Evolutionary conservation across 2,329 filamentous ascomycete species (phyloP), one percentile per base, ranked within the genome.

Genomic region (Bipolaris oryzae): DNA sequence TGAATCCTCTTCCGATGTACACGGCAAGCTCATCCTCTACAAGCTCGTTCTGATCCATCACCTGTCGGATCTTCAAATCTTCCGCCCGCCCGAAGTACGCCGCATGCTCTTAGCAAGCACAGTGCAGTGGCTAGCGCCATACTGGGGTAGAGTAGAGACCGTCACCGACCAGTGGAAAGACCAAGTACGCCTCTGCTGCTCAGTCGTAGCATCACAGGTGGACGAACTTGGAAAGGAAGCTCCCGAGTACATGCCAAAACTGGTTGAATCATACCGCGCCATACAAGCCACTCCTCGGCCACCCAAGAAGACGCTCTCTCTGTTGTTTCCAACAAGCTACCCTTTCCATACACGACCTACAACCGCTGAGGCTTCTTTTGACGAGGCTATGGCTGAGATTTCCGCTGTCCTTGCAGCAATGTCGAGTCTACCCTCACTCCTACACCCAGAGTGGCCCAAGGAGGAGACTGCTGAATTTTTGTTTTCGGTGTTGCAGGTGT

Each of bases 31-130:
- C 50, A 85, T 96, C 7, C 79, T 98, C 34, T 96, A 96, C 78
- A 96, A 96, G 74, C 84, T 99, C 35, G 86, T 98, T 16, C 82
- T 99, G 37, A 93, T 99, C 68, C 89, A 96, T 74, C 95, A 97
- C 75, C 94, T 96, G 73, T 91, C 90, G 25, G 89, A 88, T 60
- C 81, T 96, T 5, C 87, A 90, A 23, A 82, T 96, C 20, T 98
- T 98, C 77, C 84, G 88, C 9, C 82, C 89, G n/a, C 84, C 88
- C 0, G 89, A 94, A 57, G 89, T 94, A 63, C 85, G 89, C 64
- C 84, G 87, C 25, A 87, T 87, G 11, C 81, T 97, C 44, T 86
- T 90, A 58, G 85, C 89, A 43, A 96, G 92, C 69, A 97, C 92
- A 3, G 88, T 93, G 42, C 83, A 89, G 59, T 99, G 95, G 95